Evolutionary conservation across 768 basidiomycete genomes (phyloP), one percentile per base, ranked within the genome.

Genomic region (Boletus vinaceobasis): DNA sequence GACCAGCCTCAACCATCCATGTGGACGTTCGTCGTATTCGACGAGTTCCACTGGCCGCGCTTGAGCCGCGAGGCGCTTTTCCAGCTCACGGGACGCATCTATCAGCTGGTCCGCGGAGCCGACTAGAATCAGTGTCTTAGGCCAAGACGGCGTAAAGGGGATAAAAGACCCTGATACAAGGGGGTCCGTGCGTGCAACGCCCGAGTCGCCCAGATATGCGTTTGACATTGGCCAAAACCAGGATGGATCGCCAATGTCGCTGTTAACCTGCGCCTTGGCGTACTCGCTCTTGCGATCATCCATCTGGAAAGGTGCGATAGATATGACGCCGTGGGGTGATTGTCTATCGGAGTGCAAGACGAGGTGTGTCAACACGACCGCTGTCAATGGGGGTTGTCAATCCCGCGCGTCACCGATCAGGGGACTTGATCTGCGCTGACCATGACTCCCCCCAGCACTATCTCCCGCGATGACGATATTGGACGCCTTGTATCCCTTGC

Each of bases 311-410:
- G 88, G 87, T 0, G 84, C 73, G 32, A 88, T 74, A 19, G 85
- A 70, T 26, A 82, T 71, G 58, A 90, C 69, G 56, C 87, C 82
- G 0, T 70, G 65, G 40, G 82, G 81, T 35, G 86, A 71, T 4
- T 73, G 71, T 43, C 71, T 42, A 64, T 17, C 81, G 26, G 83
- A 83, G 70, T 88, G 85, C 55, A 76, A 72, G 38, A 81, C 66
- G 23, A 70, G 61, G 36, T 68, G 67, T 8, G 68, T 57, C 31
- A 68, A 36, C 4, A 70, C 53, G 8, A 70, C 3, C 32, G 68
- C 68, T 26, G 35, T 40, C 13, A 26, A 43, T 9, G 37, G 19
- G 42, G 1, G n/a, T 7, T 33, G 52, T 53, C 40, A 60, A 29
- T 33, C 1, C 3, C 5, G 17, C 7, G 23, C 19, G 6, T 9